These are phyloP conservation scores for Papiliotrema nemorosa DNA, from an alignment of 1,284 basidiomycete genomes.

Conservation along the genomic window DNA sequence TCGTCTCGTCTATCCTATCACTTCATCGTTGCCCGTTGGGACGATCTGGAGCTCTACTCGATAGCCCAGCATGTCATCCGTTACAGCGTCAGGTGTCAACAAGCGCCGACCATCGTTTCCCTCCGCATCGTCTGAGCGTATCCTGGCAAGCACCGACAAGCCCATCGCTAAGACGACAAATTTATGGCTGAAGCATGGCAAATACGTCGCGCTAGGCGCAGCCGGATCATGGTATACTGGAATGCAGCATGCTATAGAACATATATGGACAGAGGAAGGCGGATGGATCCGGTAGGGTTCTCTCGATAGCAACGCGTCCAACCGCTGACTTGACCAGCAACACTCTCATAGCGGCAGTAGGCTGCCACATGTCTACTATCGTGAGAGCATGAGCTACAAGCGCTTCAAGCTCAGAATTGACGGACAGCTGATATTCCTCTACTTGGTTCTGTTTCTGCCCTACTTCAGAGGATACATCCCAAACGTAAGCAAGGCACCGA, in stretches of 20 bases:
- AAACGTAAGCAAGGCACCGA: conserved; percentile 33
- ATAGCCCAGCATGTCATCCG: no score
- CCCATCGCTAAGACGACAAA: not conserved
- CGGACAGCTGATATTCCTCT: conserved; percentile 43
- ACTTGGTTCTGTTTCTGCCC: conserved; percentile 47
- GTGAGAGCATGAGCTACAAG: not conserved
- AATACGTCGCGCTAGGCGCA: conserved; percentile 40
- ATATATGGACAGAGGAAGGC: conserved; percentile 15
- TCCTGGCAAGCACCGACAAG: conserved; percentile 11
- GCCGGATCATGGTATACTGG: conserved; percentile 42
- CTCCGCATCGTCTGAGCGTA: conserved; percentile 14
- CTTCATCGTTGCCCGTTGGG: no score
- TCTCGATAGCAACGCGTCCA: no score
- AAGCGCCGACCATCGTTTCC: conserved; percentile 24
- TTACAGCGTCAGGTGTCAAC: no score
- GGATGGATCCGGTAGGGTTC: conserved; percentile 28
- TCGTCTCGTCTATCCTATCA: no score
- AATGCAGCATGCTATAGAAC: conserved; percentile 15
- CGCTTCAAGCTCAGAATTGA: no score
- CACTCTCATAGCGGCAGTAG: conserved; percentile 25
- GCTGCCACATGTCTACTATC: conserved; percentile 29
- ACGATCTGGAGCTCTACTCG: no score
- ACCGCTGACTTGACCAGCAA: no score
- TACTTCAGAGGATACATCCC: conserved; percentile 47
- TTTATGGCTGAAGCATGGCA: conserved; percentile 41